Evolutionary conservation across 1,139 yeast species (phyloP), one percentile per base, ranked within the genome.

Genomic region (Candida gigantensis): DNA sequence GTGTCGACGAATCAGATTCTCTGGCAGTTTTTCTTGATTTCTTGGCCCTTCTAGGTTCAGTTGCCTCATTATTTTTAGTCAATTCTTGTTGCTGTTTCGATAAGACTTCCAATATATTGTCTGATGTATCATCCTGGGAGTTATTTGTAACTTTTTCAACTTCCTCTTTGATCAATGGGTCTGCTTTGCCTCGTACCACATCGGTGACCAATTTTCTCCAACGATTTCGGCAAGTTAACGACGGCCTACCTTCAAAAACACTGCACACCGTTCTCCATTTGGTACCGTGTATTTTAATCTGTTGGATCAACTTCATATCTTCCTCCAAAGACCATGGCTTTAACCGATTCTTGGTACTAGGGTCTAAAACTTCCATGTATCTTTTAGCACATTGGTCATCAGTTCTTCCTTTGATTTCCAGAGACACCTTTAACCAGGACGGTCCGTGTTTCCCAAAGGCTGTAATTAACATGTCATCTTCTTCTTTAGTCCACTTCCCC

Each of bases 381-480:
- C 97, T 65, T 53, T 90, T 90, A 2, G 96, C 88, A 63, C 97
- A 90, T 62, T 90, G 97, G 58, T 89, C 97, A 55, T 89, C 96
- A 1, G 96, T 90, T 51, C 97, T 69, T 3, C 96, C 95, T 2
- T 79, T 75, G 9, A 89, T 84, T 36, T 77, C 81, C 35, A 72
- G 64, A 0, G 96, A 81, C 6, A 90, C 90, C 47, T 82, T 81
- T 44, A 85, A 86, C 97, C 97, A 90, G 27, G 81, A 75, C 0
- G 96, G 74, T 0, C 97, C 97, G 57, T 75, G 74, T 44, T 71
- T 74, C 33, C 74, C 66, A 54, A 75, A 84, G 1, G 95, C 90
- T 33, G 70, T 68, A 15, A 83, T 55, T 31, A 90, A 65, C 30
- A 68, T 64, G 21, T 73, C 73, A 60, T 90, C 97, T 58, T 90